Evolutionary conservation across 2,329 filamentous ascomycete species (phyloP).

Genomic region (Epichloe hybrida): DNA sequence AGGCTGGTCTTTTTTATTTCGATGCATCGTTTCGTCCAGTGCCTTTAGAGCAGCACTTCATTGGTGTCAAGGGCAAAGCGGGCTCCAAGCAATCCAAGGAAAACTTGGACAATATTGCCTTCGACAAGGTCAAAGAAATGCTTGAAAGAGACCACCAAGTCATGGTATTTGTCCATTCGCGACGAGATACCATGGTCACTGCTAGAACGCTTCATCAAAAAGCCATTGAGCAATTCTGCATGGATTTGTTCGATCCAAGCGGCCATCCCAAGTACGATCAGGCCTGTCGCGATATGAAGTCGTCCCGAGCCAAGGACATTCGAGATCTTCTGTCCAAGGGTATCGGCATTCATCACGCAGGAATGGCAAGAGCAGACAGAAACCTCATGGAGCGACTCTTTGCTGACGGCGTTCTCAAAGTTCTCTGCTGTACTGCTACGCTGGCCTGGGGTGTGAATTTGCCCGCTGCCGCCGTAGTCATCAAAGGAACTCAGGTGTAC

Average conservation of each 20-base stretch:
- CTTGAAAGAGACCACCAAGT: slow-evolving; percentile 83
- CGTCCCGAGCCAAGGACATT: slow-evolving; percentile 72
- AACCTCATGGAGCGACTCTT: slow-evolving; percentile 95
- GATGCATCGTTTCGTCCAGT: slow-evolving; percentile 92
- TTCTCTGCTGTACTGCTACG: slow-evolving; percentile 95
- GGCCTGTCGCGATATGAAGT: slow-evolving; percentile 73
- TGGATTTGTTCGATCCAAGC: slow-evolving; percentile 72
- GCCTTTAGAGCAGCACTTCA: slow-evolving; percentile 91
- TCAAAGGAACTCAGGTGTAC: slow-evolving; percentile 96
- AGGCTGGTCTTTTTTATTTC: slow-evolving; percentile 84
- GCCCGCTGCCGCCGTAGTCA: slow-evolving; percentile 88
- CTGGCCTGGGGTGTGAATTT: slow-evolving; percentile 98
- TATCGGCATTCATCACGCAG: slow-evolving; percentile 89
- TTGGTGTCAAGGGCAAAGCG: slow-evolving; percentile 86
- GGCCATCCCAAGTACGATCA: slow-evolving; percentile 67
- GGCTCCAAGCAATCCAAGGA: slow-evolving; percentile 71
- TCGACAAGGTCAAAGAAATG: slow-evolving; percentile 94
- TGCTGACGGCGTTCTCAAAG: slow-evolving; percentile 80
- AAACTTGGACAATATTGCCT: slow-evolving; percentile 75
- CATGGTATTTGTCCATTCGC: slow-evolving; percentile 98
- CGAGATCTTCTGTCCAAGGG: slow-evolving; percentile 83
- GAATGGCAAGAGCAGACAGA: slow-evolving; percentile 86
- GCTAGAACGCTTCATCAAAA: slow-evolving; percentile 78
- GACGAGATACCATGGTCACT: slow-evolving; percentile 84
- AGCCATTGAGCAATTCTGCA: slow-evolving; percentile 65